Evolutionary conservation across 345 rosid species (phyloP).

Genomic region (Populus simonii): DNA sequence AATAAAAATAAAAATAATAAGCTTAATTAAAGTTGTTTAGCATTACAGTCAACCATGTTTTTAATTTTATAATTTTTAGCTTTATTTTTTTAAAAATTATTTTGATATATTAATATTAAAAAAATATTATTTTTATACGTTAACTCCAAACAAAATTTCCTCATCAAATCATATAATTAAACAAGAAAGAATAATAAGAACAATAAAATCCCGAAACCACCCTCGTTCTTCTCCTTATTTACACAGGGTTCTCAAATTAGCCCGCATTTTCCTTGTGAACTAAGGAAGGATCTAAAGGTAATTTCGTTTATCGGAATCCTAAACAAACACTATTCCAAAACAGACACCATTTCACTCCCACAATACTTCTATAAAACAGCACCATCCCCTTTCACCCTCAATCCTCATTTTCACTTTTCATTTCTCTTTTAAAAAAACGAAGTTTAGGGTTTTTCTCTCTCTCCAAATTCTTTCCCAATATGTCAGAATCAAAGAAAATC

Average conservation of each 20-base stretch:
- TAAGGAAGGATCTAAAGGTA: not conserved
- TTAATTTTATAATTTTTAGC: too few relatives aligned
- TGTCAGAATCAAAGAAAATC: constrained; percentile 33
- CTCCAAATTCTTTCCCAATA: not conserved
- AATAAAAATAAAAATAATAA: too few relatives aligned
- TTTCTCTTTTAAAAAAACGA: too few relatives aligned
- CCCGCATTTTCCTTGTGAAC: not conserved
- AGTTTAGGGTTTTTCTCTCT: not conserved
- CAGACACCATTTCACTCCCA: not conserved
- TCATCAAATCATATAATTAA: not conserved
- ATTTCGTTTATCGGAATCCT: not conserved
- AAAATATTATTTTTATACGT: too few relatives aligned
- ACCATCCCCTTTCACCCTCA: not conserved
- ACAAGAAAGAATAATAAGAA: not conserved
- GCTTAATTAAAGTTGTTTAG: too few relatives aligned
- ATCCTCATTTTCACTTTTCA: not conserved
- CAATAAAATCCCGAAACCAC: not conserved
- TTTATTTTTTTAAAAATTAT: too few relatives aligned
- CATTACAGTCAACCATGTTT: too few relatives aligned
- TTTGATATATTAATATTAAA: too few relatives aligned
- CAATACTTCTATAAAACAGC: not conserved
- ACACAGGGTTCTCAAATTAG: not conserved
- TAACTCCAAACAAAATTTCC: not conserved
- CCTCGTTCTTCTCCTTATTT: not conserved
- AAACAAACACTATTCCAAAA: not conserved